Evolutionary conservation across 306 rosid species (phyloP).

Genomic region (Vigna mungo): DNA sequence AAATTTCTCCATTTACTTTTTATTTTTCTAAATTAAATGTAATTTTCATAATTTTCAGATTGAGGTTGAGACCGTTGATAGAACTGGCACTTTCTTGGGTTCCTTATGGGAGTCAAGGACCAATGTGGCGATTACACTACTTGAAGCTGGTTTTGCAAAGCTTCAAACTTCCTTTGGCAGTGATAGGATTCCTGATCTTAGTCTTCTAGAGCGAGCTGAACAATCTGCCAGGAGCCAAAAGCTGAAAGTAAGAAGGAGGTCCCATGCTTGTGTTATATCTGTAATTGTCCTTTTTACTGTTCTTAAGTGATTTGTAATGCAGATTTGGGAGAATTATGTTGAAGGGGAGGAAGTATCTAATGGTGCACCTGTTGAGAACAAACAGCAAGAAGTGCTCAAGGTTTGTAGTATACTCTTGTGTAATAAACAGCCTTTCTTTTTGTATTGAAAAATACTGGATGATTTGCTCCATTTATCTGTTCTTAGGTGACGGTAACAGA

Average conservation of each 20-base stretch:
- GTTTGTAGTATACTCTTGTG: constrained; percentile 45
- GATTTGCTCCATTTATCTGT: constrained; percentile 31
- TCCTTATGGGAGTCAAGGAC: constrained; percentile 87
- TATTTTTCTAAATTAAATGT: constrained; percentile 16
- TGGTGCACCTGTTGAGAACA: constrained; percentile 64
- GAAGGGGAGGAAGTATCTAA: constrained; percentile 82
- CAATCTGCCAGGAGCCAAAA: constrained; percentile 71
- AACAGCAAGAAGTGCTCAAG: constrained; percentile 87
- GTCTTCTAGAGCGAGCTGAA: constrained; percentile 84
- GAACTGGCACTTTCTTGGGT: constrained; percentile 91
- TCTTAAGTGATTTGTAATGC: constrained; percentile 45
- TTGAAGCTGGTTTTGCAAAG: constrained; percentile 85
- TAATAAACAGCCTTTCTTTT: constrained; percentile 18
- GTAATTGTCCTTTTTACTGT: constrained; percentile 25
- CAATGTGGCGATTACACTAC: constrained; percentile 70
- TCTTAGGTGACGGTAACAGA: constrained; percentile 76
- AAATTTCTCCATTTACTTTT: constrained; percentile 16
- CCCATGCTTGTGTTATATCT: constrained; percentile 9
- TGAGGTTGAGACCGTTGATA: constrained; percentile 87
- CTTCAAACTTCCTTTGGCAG: constrained; percentile 75
- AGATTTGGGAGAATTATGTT: constrained; percentile 90
- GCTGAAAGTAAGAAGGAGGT: constrained; percentile 65
- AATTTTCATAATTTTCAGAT: constrained; percentile 51
- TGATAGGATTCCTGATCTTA: constrained; percentile 78
- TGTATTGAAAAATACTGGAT: constrained; percentile 34